phyloP scores from a whole-genome alignment of 2,329 filamentous ascomycete genomes.

The Claviceps sorghi region DNA sequence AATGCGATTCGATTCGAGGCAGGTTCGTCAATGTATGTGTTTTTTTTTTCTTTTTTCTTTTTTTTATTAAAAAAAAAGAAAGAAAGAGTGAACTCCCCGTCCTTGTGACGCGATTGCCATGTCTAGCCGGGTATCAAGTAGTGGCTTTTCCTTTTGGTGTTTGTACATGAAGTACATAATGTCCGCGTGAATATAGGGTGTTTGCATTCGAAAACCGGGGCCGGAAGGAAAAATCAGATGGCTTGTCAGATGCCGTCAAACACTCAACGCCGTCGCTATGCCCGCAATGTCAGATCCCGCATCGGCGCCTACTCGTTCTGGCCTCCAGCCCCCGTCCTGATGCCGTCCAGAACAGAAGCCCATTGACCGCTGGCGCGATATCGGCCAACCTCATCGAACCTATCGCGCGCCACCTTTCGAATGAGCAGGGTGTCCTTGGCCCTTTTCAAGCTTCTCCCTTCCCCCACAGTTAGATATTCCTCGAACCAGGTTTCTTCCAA shows the following conservation, averaged over 20 bases:
- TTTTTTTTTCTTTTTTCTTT: too few relatives aligned
- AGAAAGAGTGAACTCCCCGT: too few relatives aligned
- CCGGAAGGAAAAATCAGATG: too few relatives aligned
- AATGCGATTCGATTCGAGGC: not conserved
- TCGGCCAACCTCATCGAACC: constrained; percentile 32
- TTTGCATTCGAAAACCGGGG: too few relatives aligned
- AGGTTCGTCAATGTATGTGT: too few relatives aligned
- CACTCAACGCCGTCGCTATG: not conserved
- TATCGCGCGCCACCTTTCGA: constrained; percentile 55
- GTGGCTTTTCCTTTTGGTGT: not conserved
- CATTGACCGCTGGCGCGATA: constrained; percentile 30
- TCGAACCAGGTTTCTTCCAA: constrained; percentile 64
- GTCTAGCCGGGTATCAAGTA: not conserved
- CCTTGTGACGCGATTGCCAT: too few relatives aligned
- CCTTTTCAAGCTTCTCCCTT: constrained; percentile 47
- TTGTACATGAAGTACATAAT: constrained; percentile 1
- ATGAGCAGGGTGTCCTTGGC: constrained; percentile 63
- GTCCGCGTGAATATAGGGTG: not conserved
- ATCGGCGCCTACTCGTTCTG: constrained; percentile 13
- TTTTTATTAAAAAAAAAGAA: too few relatives aligned
- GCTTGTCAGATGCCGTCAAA: not conserved
- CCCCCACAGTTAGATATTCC: constrained; percentile 48
- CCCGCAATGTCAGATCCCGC: not conserved
- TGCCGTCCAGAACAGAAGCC: constrained; percentile 35
- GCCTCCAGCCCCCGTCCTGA: constrained; percentile 29